These are phyloP conservation scores for Biancaea sappan DNA, from an alignment of 306 rosid genomes.

Conservation along the genomic window DNA sequence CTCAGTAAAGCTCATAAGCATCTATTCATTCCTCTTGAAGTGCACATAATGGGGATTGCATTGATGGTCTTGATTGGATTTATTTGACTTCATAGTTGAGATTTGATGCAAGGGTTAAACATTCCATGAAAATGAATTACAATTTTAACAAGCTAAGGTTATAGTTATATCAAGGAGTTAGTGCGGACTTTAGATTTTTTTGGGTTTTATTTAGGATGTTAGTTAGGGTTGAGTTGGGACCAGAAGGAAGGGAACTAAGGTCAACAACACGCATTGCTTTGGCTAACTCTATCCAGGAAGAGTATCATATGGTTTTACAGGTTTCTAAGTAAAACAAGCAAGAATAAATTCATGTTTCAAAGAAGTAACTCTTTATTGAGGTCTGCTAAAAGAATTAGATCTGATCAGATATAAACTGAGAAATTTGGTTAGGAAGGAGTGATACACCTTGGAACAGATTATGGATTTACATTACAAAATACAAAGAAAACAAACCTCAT, in stretches of 20 bases:
- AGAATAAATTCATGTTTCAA: background rate
- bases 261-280: background rate
- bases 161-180: background rate
- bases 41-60: background rate
- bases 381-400: background rate
- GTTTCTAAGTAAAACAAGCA: background rate
- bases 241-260: background rate
- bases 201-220: background rate
- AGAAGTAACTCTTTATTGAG: background rate
- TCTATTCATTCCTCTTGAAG: background rate
- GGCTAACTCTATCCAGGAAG: background rate
- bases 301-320: background rate
- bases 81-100: constrained; percentile 20
- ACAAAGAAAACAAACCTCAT: background rate
- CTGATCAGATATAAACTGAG: background rate
- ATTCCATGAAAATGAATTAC: background rate
- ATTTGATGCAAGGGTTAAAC: constrained; percentile 17
- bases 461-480: background rate
- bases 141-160: background rate
- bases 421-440: background rate
- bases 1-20: background rate
- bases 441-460: background rate
- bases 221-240: background rate
- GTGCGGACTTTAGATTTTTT: background rate
- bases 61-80: constrained; percentile 1